A percentile compares a stretch with the other conserved stretches of the same genome.
Evolutionary conservation across 2,329 filamentous ascomycete genomes (phyloP).

Genomic region (Sporothrix variecibatus): DNA sequence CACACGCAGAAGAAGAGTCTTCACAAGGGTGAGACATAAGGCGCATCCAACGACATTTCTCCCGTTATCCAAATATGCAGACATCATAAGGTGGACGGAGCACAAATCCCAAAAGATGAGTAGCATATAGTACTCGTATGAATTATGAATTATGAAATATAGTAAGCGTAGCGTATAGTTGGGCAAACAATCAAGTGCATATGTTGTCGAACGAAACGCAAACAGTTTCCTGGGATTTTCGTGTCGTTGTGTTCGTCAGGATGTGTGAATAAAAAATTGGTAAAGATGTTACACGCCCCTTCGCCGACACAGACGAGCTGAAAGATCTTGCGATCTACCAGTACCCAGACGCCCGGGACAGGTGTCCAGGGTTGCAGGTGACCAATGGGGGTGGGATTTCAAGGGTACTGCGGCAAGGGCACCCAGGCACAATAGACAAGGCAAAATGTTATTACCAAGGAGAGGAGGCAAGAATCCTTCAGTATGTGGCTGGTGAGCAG

Average conservation of each 20-base stretch:
- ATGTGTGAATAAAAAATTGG: neutral
- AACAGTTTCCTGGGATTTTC: neutral
- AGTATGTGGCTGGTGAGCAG: slow-evolving; percentile 11
- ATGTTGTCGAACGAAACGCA: neutral
- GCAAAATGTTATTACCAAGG: neutral
- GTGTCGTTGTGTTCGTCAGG: too few relatives aligned
- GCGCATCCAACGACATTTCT: neutral
- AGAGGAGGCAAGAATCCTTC: neutral
- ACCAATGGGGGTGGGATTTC: neutral
- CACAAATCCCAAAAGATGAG: neutral
- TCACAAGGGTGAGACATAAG: neutral
- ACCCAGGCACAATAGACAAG: neutral
- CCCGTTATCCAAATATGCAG: neutral
- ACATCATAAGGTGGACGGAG: neutral
- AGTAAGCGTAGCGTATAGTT: neutral
- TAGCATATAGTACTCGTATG: neutral
- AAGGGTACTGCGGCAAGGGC: neutral
- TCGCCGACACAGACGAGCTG: slow-evolving; percentile 20
- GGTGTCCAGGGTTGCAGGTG: neutral
- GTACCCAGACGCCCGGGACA: slow-evolving; percentile 9
- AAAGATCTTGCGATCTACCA: slow-evolving; percentile 22
- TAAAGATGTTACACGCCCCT: neutral
- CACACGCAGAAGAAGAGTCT: neutral
- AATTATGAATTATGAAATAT: too few relatives aligned
- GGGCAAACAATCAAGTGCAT: neutral